Conservation (phyloP, 192 early-diverging fungal species). For the Coemansia reversa region DNA sequence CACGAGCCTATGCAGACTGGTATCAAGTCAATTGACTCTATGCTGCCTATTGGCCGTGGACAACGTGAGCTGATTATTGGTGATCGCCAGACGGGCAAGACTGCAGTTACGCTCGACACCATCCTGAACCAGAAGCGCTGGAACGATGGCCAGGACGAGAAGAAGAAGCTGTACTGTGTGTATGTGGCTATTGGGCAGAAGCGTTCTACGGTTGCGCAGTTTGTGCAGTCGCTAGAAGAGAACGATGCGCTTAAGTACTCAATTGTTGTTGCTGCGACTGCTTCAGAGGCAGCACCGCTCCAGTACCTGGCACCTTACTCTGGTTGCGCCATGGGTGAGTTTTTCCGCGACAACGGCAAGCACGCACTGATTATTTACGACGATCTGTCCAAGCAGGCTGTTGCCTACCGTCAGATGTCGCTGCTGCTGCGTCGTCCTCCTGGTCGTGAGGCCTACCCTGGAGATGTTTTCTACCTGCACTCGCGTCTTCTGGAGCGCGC, state of each 20-base stretch:
- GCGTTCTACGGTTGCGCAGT: constrained; percentile 98
- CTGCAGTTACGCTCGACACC: constrained; percentile 97
- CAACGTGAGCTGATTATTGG: constrained; percentile 99
- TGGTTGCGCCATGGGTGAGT: constrained; percentile 97
- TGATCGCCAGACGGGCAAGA: constrained; percentile 99
- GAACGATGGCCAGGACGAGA: constrained; percentile 92
- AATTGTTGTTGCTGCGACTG: constrained; percentile 97
- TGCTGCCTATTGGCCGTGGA: constrained; percentile 99
- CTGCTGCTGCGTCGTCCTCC: constrained; percentile 98
- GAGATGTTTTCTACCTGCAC: constrained; percentile 99
- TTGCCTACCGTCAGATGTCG: constrained; percentile 99
- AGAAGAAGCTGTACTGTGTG: constrained; percentile 99
- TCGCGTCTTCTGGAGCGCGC: constrained; percentile 98
- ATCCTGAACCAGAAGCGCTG: constrained; percentile 99
- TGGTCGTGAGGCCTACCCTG: constrained; percentile 99
- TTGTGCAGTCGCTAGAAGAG: constrained; percentile 97
- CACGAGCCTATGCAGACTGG: constrained; percentile 99
- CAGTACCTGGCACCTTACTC: constrained; percentile 99
- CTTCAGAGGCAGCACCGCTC: constrained; percentile 97
- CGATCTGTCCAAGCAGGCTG: constrained; percentile 99
- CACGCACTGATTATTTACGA: constrained; percentile 99
- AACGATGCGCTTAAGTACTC: constrained; percentile 99
- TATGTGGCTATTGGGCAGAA: constrained; percentile 99
- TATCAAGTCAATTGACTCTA: constrained; percentile 99
- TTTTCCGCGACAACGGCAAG: constrained; percentile 99